These are phyloP conservation scores for Adiantum capillusveneris DNA, from an alignment of 75 land plant species.

Conservation along the genomic window DNA sequence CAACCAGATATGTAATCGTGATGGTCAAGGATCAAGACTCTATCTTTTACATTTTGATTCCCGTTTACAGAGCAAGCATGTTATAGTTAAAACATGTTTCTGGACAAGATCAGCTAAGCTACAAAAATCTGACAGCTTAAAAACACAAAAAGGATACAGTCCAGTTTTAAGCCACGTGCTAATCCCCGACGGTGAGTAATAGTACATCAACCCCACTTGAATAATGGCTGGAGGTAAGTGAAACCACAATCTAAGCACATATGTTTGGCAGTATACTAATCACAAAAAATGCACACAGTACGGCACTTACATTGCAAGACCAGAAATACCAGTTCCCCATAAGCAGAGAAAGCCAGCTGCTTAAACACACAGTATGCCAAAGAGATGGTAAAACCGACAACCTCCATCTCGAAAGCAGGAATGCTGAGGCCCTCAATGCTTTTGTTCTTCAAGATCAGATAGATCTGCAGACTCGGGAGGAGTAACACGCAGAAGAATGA, in stretches of 20 bases:
- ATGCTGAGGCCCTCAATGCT: conserved; percentile 27
- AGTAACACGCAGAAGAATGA: background rate
- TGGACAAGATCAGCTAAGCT: too few relatives aligned
- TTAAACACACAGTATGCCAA: conserved; percentile 33
- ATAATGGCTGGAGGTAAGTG: conserved; percentile 12
- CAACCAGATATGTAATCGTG: too few relatives aligned
- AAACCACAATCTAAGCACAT: background rate
- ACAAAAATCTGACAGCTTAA: too few relatives aligned
- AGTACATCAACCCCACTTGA: conserved; percentile 20
- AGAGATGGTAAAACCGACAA: conserved; percentile 31
- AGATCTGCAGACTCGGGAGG: conserved; percentile 25
- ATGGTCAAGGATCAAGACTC: too few relatives aligned
- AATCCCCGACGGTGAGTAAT: conserved; percentile 18
- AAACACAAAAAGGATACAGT: conserved; percentile 34
- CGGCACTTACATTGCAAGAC: conserved; percentile 14
- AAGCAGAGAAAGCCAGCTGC: conserved; percentile 27
- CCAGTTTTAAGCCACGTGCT: conserved; percentile 19
- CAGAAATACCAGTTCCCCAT: conserved; percentile 34
- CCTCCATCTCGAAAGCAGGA: conserved; percentile 30
- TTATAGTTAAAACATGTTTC: too few relatives aligned
- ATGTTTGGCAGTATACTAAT: background rate
- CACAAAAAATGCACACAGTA: background rate
- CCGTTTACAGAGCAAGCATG: too few relatives aligned
- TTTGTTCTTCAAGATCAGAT: conserved; percentile 25
- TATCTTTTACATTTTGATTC: too few relatives aligned